These are phyloP conservation scores for Syzygium jambos DNA, from an alignment of 345 rosid species.

Conservation along the genomic window DNA sequence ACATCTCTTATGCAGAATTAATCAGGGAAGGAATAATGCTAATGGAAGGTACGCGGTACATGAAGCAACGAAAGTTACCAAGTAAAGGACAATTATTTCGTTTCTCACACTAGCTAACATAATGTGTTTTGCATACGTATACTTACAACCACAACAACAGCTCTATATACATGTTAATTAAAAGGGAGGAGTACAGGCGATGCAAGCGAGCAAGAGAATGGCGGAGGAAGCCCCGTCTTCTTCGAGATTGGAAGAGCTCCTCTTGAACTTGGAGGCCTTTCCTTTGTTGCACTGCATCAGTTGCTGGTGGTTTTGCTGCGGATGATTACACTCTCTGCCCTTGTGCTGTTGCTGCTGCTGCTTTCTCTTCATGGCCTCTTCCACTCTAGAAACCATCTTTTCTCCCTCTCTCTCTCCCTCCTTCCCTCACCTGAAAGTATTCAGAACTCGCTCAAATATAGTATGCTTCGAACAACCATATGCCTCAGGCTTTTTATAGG, in stretches of 20 bases:
- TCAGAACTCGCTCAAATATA: background rate
- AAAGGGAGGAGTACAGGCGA: slow-evolving; percentile 55
- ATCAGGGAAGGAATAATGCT: background rate
- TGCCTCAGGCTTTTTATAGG: background rate
- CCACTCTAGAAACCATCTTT: slow-evolving; percentile 47
- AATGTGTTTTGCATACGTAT: background rate
- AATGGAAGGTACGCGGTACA: background rate
- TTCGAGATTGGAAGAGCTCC: slow-evolving; percentile 65
- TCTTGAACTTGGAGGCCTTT: slow-evolving; percentile 57
- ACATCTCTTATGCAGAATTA: background rate
- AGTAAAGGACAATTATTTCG: background rate
- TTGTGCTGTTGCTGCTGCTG: slow-evolving; percentile 17
- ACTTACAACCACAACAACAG: background rate
- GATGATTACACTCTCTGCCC: background rate
- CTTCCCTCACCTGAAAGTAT: background rate
- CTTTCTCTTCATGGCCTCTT: slow-evolving; percentile 42
- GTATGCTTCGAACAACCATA: background rate
- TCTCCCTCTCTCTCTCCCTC: background rate
- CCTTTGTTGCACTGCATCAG: slow-evolving; percentile 62
- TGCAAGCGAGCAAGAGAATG: slow-evolving; percentile 80
- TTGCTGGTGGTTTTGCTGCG: slow-evolving; percentile 6
- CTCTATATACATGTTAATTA: background rate
- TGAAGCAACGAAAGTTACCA: background rate
- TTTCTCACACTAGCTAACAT: background rate
- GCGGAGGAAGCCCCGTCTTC: slow-evolving; percentile 89